phyloP scores from a whole-genome alignment of 179 eudicot genomes.

The Pouteria campechiana region DNA sequence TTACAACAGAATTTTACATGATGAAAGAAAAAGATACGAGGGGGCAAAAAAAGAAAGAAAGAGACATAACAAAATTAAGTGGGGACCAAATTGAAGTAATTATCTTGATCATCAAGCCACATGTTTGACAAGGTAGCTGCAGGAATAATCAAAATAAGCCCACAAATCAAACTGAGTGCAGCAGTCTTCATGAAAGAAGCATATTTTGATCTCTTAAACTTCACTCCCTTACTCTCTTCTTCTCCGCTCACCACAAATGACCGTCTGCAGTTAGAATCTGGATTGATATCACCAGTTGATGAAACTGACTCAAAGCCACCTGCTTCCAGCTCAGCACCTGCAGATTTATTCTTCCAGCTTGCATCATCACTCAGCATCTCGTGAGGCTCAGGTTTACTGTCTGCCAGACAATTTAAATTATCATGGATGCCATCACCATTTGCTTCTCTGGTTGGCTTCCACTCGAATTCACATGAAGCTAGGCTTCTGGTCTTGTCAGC shows the following conservation, averaged over 20 bases:
- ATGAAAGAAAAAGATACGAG: too few species aligned
- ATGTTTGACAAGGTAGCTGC: slow-evolving; percentile 26
- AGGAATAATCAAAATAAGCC: slow-evolving; percentile 23
- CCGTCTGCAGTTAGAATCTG: slow-evolving; percentile 7
- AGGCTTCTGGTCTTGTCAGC: slow-evolving; percentile 31
- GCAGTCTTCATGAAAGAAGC: too few species aligned
- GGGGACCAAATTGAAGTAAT: slow-evolving; percentile 41
- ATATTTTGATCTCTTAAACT: slow-evolving; percentile 13
- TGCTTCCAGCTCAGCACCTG: slow-evolving; percentile 10
- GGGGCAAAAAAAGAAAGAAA: too few species aligned
- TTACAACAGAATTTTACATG: too few species aligned
- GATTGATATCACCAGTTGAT: slow-evolving; percentile 38
- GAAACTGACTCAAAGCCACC: slow-evolving; percentile 57
- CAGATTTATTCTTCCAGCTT: slow-evolving; percentile 3
- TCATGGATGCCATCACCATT: slow-evolving; percentile 21
- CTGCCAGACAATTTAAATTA: too few species aligned
- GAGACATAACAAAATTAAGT: too few species aligned
- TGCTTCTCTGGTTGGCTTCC: slow-evolving; percentile 36
- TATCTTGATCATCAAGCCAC: slow-evolving; percentile 28
- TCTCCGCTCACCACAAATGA: slow-evolving; percentile 11
- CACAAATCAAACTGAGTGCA: slow-evolving; percentile 8
- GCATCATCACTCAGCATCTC: slow-evolving; percentile 8
- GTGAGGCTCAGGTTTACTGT: too few species aligned
- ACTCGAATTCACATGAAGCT: slow-evolving; percentile 19
- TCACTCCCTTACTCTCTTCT: slow-evolving; percentile 5